Conservation (phyloP, 2,329 filamentous ascomycete genomes). For the Hymenoscyphus scutula region DNA sequence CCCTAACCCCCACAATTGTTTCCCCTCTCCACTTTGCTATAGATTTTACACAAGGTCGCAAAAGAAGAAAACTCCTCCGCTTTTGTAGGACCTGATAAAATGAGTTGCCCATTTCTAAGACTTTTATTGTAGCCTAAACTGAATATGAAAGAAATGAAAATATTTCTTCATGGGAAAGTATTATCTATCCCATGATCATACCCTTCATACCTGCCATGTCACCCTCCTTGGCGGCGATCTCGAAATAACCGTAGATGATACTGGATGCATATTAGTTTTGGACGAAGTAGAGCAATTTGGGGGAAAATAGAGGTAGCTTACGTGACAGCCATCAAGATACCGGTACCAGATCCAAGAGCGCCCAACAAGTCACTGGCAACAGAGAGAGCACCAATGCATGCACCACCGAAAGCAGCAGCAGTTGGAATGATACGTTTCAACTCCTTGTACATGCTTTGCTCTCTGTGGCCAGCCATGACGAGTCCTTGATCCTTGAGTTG, state of each 20-base stretch:
- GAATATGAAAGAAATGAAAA: constrained; percentile 29
- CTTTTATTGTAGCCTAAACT: constrained; percentile 25
- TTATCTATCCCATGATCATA: constrained; percentile 63
- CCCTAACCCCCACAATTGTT: background rate
- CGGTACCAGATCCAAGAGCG: constrained; percentile 92
- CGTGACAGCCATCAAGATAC: constrained; percentile 97
- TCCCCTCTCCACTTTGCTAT: constrained; percentile 1
- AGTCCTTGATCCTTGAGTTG: constrained; percentile 99
- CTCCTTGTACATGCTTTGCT: constrained; percentile 99
- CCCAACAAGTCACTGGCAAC: constrained; percentile 94
- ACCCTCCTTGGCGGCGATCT: constrained; percentile 98
- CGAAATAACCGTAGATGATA: constrained; percentile 99
- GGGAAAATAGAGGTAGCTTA: constrained; percentile 56
- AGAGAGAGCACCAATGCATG: constrained; percentile 96
- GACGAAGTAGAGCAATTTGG: constrained; percentile 33
- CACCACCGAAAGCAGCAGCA: constrained; percentile 95
- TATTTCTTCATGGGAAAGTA: constrained; percentile 9
- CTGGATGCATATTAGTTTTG: constrained; percentile 46
- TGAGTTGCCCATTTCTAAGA: constrained; percentile 15
- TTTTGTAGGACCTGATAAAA: constrained; percentile 5
- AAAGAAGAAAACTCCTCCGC: background rate
- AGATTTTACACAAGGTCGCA: constrained; percentile 20
- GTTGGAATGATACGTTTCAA: constrained; percentile 99
- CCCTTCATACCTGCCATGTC: constrained; percentile 82
- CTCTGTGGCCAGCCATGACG: constrained; percentile 98